Base-by-base conservation (phyloP, 768 basidiomycete genomes). In the Amanita inopinata region DNA sequence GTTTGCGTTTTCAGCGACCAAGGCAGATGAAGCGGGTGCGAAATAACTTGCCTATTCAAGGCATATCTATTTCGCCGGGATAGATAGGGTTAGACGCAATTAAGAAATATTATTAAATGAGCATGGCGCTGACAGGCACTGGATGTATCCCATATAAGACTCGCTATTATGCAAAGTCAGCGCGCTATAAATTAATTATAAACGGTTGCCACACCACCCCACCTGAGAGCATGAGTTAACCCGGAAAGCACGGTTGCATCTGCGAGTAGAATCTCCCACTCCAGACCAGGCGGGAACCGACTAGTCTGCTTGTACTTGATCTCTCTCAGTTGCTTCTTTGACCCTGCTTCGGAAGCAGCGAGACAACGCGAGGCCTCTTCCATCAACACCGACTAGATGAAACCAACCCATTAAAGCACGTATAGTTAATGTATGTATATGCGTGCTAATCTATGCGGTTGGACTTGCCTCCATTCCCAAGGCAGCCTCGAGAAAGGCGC, bases 191-290 rank as follows among this genome's bases (percentile, higher is more conserved):
- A 8, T 19, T 3, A 11, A 11, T 2, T 2, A 3, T 8, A 38
- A 9, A 12, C 1, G 15, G 6, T 17, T 33, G 27, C 11, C 14
- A 10, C 15, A 24, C 35, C 27, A 11, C 5, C 71, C 15, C 49
- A 83, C 83, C 76, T 78, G 30, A 87, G 59, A 6, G 80, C 83
- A 51, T 80, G 73, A 0, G 78, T 82, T 40, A 89, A 59, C 0
- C 84, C 86, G 4, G 80, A 65, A 28, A 89, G 58, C 4, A 89
- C 73, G 5, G 80, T 69, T 0, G 79, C 73, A 52, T 89, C 86
- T 0, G 86, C 80, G 49, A 78, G 73, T 8, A 88, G 55, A 28
- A 89, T 69, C 51, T 89, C 86, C 72, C 77, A 89, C 51, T 89
- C 85, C 5, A 80, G 56, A 5, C 82, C 84, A 1, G 79, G 61